Percentiles rank a stretch among this genome's conserved stretches.
Evolutionary conservation across 257 asterid species (phyloP).

Genomic region (Cinchona pubescens): DNA sequence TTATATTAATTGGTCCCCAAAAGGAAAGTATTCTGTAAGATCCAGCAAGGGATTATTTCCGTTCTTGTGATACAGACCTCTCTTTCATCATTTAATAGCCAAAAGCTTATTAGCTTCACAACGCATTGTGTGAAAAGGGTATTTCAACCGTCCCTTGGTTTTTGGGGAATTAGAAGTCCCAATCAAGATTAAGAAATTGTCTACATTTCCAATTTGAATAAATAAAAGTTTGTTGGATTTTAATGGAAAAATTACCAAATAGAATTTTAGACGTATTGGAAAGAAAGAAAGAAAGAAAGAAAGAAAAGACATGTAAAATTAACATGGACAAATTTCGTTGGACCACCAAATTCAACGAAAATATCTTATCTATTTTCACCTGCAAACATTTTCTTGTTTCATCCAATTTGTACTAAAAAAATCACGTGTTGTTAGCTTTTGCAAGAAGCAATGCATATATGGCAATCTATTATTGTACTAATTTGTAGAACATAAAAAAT

Average conservation of each 20-base stretch:
- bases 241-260: background rate
- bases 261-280: slow-evolving; percentile 3
- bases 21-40: too few species aligned
- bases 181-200: slow-evolving; percentile 11
- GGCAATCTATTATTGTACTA: background rate
- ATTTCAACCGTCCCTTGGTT: slow-evolving; percentile 24
- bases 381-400: slow-evolving; percentile 6
- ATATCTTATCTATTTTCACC: slow-evolving; percentile 20
- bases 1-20: slow-evolving; percentile 27
- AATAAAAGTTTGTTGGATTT: slow-evolving; percentile 19
- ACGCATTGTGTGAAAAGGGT: slow-evolving; percentile 3
- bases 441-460: background rate
- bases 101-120: slow-evolving; percentile 11
- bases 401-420: background rate
- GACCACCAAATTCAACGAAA: slow-evolving; percentile 33
- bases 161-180: slow-evolving; percentile 15
- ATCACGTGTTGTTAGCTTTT: background rate
- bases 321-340: too few species aligned
- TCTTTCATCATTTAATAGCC: slow-evolving; percentile 20
- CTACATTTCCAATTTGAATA: slow-evolving; percentile 2
- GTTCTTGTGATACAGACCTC: slow-evolving; percentile 24
- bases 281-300: too few species aligned
- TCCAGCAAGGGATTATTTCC: slow-evolving; percentile 14
- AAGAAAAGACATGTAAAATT: slow-evolving; percentile 7
- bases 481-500: background rate